These are phyloP conservation scores for Tuber borchii DNA, from an alignment of 495 filamentous ascomycete genomes.

Conservation along the genomic window DNA sequence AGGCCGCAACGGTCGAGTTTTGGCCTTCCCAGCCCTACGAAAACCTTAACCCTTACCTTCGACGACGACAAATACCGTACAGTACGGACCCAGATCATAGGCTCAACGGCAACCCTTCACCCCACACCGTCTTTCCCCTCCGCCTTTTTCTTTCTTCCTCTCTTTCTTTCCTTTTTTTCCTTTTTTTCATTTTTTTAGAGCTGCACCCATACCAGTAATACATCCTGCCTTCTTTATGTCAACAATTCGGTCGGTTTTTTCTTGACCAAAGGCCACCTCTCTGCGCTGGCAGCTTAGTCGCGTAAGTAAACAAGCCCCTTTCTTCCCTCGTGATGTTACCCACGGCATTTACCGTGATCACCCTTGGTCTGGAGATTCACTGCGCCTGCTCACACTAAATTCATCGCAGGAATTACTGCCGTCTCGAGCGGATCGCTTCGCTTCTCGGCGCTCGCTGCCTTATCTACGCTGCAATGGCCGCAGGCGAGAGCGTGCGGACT, in stretches of 20 bases:
- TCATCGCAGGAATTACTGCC: not conserved
- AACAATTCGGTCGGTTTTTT: not conserved
- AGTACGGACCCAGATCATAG: not conserved
- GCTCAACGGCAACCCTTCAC: not conserved
- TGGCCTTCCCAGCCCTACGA: not conserved
- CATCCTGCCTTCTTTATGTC: not conserved
- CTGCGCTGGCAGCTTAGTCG: not conserved
- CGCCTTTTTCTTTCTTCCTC: not conserved
- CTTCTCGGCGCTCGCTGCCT: not conserved
- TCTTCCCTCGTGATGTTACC: not conserved
- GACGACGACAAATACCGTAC: not conserved
- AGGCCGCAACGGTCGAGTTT: not conserved
- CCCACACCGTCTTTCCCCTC: not conserved
- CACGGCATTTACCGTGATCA: not conserved
- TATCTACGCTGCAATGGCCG: conserved; percentile 12
- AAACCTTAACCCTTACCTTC: not conserved
- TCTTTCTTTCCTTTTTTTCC: not conserved
- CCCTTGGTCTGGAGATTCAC: not conserved
- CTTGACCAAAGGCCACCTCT: not conserved
- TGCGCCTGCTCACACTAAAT: not conserved
- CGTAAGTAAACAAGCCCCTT: not conserved
- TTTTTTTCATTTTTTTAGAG: too few species aligned
- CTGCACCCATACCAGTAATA: not conserved
- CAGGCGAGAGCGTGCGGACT: conserved; percentile 20
- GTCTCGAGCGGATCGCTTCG: not conserved